Conservation (phyloP, 78 protist genomes). For the Chrysochromulina tobinii region DNA sequence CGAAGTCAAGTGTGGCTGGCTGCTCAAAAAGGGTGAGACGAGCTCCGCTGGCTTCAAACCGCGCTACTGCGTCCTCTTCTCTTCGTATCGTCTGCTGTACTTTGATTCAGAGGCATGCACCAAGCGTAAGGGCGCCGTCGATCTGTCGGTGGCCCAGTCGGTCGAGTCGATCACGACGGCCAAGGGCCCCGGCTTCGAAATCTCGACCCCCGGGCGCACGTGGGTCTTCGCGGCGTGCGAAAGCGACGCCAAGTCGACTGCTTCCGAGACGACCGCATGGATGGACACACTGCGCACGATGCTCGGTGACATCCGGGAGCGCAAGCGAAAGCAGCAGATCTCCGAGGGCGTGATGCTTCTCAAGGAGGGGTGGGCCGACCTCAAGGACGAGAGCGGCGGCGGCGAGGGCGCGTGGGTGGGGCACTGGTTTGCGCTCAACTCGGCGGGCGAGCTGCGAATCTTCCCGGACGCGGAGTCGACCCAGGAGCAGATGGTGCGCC, state of each 20-base stretch:
- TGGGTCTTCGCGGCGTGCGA: not conserved
- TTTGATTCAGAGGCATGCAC: not conserved
- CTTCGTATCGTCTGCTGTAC: not conserved
- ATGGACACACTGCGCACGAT: not conserved
- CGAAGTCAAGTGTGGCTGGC: not conserved
- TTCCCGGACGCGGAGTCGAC: not conserved
- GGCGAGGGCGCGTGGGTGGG: not conserved
- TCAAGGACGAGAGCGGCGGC: not conserved
- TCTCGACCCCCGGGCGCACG: not conserved
- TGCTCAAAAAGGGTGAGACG: not conserved
- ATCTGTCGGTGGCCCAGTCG: not conserved
- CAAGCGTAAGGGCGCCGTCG: not conserved
- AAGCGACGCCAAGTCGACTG: not conserved
- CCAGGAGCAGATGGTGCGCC: not conserved
- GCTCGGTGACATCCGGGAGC: not conserved
- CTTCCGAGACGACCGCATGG: not conserved
- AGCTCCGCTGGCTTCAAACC: not conserved
- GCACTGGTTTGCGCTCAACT: not conserved
- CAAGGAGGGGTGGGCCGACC: conserved; percentile 2
- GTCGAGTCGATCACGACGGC: not conserved
- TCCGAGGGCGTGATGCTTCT: not conserved
- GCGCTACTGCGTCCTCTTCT: not conserved
- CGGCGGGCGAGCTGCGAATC: not conserved
- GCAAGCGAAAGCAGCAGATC: not conserved
- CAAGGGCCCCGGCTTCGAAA: not conserved